Percentiles rank a stretch among this genome's conserved stretches.
Evolutionary conservation across 1,284 basidiomycete genomes (phyloP).

Genomic region (Abortiporus biennis): DNA sequence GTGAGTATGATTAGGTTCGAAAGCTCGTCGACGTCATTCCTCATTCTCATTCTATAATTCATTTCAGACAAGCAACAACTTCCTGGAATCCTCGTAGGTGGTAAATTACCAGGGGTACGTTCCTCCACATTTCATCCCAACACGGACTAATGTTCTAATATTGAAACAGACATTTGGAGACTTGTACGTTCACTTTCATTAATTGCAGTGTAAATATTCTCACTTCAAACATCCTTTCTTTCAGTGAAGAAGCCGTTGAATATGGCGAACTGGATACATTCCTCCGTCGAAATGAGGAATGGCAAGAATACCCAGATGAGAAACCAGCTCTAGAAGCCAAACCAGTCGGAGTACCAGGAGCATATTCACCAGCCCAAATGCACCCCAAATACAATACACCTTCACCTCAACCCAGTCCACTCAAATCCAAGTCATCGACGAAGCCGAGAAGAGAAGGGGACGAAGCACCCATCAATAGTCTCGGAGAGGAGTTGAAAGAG

Average conservation of each 20-base stretch:
- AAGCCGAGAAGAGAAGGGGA: slow-evolving; percentile 29
- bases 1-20: slow-evolving; percentile 29
- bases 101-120: slow-evolving; percentile 53
- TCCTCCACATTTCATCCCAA: not conserved
- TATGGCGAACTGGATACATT: slow-evolving; percentile 63
- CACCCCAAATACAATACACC: slow-evolving; percentile 61
- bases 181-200: slow-evolving; percentile 36
- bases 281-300: slow-evolving; percentile 65
- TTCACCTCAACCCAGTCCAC: slow-evolving; percentile 37
- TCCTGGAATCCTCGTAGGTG: slow-evolving; percentile 74
- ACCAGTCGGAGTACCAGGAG: slow-evolving; percentile 75
- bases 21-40: not conserved
- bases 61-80: slow-evolving; percentile 68
- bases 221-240: no score
- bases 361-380: slow-evolving; percentile 66
- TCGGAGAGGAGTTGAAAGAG: slow-evolving; percentile 58
- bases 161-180: slow-evolving; percentile 43
- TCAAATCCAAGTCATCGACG: slow-evolving; percentile 6
- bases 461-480: slow-evolving; percentile 37
- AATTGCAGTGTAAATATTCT: slow-evolving; percentile 1
- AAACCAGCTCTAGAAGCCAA: slow-evolving; percentile 42
- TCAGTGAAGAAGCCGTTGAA: slow-evolving; percentile 78
- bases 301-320: slow-evolving; percentile 42
- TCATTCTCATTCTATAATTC: not conserved
- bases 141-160: not conserved